phyloP scores from a whole-genome alignment of 2,329 filamentous ascomycete genomes.

The Incumbomyces lentus region DNA sequence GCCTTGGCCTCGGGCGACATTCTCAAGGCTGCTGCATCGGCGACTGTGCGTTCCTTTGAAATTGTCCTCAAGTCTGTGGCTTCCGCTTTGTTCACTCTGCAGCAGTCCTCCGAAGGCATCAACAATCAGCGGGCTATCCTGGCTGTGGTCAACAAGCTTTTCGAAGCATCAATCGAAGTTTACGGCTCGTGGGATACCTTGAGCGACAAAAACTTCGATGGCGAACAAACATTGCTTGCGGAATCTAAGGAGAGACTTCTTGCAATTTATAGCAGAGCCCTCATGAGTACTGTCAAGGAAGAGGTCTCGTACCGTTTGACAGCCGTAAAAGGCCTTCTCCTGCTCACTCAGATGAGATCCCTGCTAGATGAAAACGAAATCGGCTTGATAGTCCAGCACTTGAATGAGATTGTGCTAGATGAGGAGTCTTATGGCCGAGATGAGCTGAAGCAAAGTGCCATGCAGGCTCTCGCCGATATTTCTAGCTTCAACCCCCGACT shows the following conservation, averaged over 20 bases:
- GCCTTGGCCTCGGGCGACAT: slow-evolving; percentile 55
- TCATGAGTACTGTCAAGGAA: slow-evolving; percentile 43
- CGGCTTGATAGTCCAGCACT: slow-evolving; percentile 44
- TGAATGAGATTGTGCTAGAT: slow-evolving; percentile 51
- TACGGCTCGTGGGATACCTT: slow-evolving; percentile 46
- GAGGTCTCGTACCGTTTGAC: slow-evolving; percentile 41
- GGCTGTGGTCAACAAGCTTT: slow-evolving; percentile 48
- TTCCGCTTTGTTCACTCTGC: slow-evolving; percentile 49
- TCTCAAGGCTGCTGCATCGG: slow-evolving; percentile 44
- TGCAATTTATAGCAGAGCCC: slow-evolving; percentile 44
- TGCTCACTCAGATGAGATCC: slow-evolving; percentile 35
- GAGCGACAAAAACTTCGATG: slow-evolving; percentile 25
- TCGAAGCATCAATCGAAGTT: slow-evolving; percentile 47
- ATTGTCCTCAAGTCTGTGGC: slow-evolving; percentile 47
- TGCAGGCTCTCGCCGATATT: slow-evolving; percentile 49
- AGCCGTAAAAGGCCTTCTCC: slow-evolving; percentile 38
- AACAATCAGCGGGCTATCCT: slow-evolving; percentile 53
- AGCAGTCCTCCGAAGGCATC: slow-evolving; percentile 51
- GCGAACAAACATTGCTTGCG: slow-evolving; percentile 32
- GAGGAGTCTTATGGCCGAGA: slow-evolving; percentile 47
- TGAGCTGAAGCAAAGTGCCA: slow-evolving; percentile 49
- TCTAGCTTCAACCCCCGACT: slow-evolving; percentile 52
- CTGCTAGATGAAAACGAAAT: slow-evolving; percentile 44
- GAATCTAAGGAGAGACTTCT: slow-evolving; percentile 42
- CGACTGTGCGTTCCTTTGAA: slow-evolving; percentile 45